Evolutionary conservation across 495 filamentous ascomycete species (phyloP).

Genomic region (Annulohypoxylon moriforme): DNA sequence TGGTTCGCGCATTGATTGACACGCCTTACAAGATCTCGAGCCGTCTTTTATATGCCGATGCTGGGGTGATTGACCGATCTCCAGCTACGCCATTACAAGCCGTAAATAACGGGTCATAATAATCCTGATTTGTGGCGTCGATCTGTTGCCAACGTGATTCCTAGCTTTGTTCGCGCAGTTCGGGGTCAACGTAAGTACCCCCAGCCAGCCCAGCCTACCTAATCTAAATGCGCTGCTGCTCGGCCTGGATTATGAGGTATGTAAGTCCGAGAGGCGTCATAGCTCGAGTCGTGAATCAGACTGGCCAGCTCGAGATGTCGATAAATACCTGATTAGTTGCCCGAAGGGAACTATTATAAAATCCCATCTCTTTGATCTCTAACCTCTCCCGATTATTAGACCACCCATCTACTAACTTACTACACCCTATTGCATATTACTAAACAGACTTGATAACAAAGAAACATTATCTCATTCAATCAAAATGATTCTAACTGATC

Average conservation of each 20-base stretch:
- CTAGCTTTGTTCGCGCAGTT: constrained; percentile 5
- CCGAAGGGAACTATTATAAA: background rate
- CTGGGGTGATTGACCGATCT: constrained; percentile 34
- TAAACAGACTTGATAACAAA: constrained; percentile 9
- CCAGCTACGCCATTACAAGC: constrained; percentile 10
- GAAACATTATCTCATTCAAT: background rate
- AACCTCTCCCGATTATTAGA: constrained; percentile 1
- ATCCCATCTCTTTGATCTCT: constrained; percentile 4
- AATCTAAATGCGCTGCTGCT: constrained; percentile 16
- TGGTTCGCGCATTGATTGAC: constrained; percentile 30
- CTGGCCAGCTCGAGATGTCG: background rate
- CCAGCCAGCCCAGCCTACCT: background rate
- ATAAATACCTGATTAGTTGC: constrained; percentile 39
- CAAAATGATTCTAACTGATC: constrained; percentile 55
- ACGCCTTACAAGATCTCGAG: constrained; percentile 11
- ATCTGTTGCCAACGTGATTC: constrained; percentile 10
- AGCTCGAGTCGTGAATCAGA: constrained; percentile 7
- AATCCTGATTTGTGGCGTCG: constrained; percentile 16
- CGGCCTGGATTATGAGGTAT: background rate
- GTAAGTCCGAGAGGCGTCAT: constrained; percentile 21
- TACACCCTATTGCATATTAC: background rate
- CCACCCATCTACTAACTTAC: background rate
- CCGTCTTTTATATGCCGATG: constrained; percentile 15
- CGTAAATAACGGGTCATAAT: background rate
- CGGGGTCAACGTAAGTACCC: background rate